Evolutionary conservation across 495 filamentous ascomycete genomes (phyloP).

Genomic region (Hypoxylon subgilvum): DNA sequence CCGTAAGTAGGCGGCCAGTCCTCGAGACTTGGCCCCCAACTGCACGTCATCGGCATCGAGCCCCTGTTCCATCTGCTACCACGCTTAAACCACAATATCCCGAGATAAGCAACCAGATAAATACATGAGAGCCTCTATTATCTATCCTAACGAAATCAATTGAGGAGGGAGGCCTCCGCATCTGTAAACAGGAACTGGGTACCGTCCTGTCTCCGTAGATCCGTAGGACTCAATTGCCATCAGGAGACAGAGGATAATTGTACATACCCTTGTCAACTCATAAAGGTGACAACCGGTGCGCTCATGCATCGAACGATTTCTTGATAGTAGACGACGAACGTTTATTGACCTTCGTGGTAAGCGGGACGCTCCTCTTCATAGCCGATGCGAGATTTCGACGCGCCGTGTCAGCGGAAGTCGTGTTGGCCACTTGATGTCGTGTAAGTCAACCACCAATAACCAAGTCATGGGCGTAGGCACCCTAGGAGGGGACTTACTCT

Average conservation of each 20-base stretch:
- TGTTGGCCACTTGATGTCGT: conserved; percentile 24
- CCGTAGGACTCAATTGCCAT: no score
- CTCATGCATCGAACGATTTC: conserved; percentile 7
- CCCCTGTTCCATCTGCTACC: conserved; percentile 1
- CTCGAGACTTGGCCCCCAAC: conserved; percentile 1
- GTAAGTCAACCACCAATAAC: conserved; percentile 4
- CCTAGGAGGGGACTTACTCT: conserved; percentile 39
- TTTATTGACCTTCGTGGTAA: conserved; percentile 2
- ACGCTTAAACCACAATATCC: not conserved
- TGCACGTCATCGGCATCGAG: conserved; percentile 12
- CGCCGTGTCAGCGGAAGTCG: conserved; percentile 15
- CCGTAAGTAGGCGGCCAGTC: not conserved
- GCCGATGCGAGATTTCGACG: conserved; percentile 29
- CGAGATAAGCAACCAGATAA: not conserved
- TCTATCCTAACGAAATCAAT: no score
- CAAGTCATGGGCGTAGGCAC: not conserved
- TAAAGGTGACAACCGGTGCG: no score
- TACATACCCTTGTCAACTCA: no score
- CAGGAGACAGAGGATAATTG: no score
- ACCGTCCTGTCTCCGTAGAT: no score
- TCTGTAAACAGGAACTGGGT: no score
- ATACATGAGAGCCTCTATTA: no score
- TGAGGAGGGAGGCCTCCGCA: no score
- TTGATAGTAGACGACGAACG: conserved; percentile 1
- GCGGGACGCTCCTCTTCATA: conserved; percentile 20